A percentile compares a stretch with the other conserved stretches of the same genome.
Conservation (phyloP, 176 grass and related monocot genomes). For the Metroxylon sagu region DNA sequence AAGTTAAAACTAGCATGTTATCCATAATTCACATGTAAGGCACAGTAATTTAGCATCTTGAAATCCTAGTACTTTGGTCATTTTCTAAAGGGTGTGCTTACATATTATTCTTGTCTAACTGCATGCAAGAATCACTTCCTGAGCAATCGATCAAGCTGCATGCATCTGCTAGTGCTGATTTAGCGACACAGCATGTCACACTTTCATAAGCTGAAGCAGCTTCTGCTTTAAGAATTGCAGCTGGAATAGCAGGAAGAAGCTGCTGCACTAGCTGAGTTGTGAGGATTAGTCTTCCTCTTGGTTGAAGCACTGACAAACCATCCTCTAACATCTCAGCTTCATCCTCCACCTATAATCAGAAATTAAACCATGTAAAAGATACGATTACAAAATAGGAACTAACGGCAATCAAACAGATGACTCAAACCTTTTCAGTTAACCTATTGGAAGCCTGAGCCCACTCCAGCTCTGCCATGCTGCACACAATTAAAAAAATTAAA, state of each 20-base stretch:
- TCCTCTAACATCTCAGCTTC: conserved; percentile 71
- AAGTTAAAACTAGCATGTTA: no score
- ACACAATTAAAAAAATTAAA: conserved; percentile 2
- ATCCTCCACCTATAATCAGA: conserved; percentile 42
- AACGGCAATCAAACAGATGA: not conserved
- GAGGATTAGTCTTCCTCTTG: conserved; percentile 56
- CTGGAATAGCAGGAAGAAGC: conserved; percentile 65
- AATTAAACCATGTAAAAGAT: not conserved
- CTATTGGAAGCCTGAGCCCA: conserved; percentile 19
- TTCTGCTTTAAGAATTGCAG: conserved; percentile 54
- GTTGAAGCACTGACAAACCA: conserved; percentile 31
- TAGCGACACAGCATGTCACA: conserved; percentile 47
- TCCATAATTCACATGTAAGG: no score
- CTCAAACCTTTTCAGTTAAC: conserved; percentile 29
- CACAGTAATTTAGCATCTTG: no score
- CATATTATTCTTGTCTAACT: conserved; percentile 46
- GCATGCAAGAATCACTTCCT: conserved; percentile 28
- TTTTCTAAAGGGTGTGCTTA: conserved; percentile 28
- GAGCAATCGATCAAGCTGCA: conserved; percentile 53
- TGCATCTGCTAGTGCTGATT: conserved; percentile 63
- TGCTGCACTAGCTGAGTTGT: conserved; percentile 79
- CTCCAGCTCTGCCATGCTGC: conserved; percentile 20
- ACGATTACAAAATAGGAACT: not conserved
- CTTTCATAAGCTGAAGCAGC: conserved; percentile 63
- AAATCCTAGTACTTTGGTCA: not conserved